These are phyloP conservation scores for Ambrosiella cleistominuta DNA, from an alignment of 2,329 filamentous ascomycete species.

Conservation along the genomic window DNA sequence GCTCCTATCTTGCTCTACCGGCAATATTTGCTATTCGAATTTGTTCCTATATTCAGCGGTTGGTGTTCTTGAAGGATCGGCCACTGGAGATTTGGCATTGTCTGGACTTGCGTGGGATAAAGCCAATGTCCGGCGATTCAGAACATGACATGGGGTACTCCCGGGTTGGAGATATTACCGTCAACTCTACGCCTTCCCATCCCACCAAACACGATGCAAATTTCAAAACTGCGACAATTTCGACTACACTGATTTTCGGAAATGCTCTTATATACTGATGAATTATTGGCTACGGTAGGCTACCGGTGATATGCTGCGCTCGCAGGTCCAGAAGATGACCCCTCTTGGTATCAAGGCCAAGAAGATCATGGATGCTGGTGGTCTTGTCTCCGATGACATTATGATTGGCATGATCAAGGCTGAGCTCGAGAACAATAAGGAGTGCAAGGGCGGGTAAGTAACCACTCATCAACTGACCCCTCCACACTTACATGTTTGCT, in stretches of 20 bases:
- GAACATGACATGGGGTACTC: too few relatives aligned
- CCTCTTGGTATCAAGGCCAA: conserved; percentile 86
- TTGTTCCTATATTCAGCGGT: too few relatives aligned
- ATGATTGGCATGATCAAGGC: conserved; percentile 99
- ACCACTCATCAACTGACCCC: background rate
- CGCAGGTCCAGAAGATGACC: conserved; percentile 96
- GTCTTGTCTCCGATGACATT: conserved; percentile 95
- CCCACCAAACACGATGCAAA: too few relatives aligned
- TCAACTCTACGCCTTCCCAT: too few relatives aligned
- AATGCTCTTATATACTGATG: background rate
- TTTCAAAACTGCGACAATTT: background rate
- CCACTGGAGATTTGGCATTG: too few relatives aligned
- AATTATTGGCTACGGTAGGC: conserved; percentile 36
- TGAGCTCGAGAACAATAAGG: conserved; percentile 81
- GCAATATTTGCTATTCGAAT: background rate
- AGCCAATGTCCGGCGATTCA: too few relatives aligned
- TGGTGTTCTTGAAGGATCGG: too few relatives aligned
- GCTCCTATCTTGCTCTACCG: background rate
- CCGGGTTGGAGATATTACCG: too few relatives aligned
- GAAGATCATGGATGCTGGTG: conserved; percentile 99
- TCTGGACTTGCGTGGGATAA: too few relatives aligned
- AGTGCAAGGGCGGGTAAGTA: conserved; percentile 91
- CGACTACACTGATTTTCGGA: background rate
- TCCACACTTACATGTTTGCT: too few relatives aligned
- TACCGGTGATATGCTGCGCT: conserved; percentile 96